These are phyloP conservation scores for Barbarea vulgaris DNA, from an alignment of 345 rosid species.

Conservation along the genomic window DNA sequence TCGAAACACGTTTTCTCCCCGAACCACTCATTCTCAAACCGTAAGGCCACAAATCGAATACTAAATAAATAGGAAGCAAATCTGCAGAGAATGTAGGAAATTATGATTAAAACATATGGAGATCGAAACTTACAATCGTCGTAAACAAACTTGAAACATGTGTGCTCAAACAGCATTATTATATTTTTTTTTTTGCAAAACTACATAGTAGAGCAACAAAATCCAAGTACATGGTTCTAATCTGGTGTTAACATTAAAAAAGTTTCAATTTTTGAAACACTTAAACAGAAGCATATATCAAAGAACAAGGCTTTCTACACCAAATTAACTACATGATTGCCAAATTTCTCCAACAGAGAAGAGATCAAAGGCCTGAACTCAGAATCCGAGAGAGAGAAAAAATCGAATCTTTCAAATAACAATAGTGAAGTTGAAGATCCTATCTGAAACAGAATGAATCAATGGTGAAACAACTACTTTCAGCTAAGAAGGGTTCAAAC, in stretches of 20 bases:
- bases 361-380: slow-evolving; percentile 19
- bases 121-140: too few species aligned
- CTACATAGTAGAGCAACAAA: background rate
- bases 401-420: background rate
- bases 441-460: slow-evolving; percentile 18
- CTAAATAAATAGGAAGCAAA: background rate
- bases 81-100: too few species aligned
- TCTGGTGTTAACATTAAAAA: background rate
- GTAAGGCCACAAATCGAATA: slow-evolving; percentile 1
- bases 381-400: background rate
- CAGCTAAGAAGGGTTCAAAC: slow-evolving; percentile 1
- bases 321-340: background rate
- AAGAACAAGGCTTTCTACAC: background rate
- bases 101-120: too few species aligned
- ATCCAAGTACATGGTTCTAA: background rate
- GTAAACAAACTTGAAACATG: too few species aligned
- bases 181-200: too few species aligned
- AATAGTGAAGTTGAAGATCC: slow-evolving; percentile 15
- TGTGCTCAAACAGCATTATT: too few species aligned
- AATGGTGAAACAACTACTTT: slow-evolving; percentile 7
- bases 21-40: slow-evolving; percentile 62
- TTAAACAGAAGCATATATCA: slow-evolving; percentile 3
- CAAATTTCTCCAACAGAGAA: background rate
- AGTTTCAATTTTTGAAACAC: background rate
- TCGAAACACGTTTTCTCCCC: slow-evolving; percentile 64